These are phyloP conservation scores for Calycina herbarum DNA, from an alignment of 2,329 filamentous ascomycete genomes.

Conservation along the genomic window DNA sequence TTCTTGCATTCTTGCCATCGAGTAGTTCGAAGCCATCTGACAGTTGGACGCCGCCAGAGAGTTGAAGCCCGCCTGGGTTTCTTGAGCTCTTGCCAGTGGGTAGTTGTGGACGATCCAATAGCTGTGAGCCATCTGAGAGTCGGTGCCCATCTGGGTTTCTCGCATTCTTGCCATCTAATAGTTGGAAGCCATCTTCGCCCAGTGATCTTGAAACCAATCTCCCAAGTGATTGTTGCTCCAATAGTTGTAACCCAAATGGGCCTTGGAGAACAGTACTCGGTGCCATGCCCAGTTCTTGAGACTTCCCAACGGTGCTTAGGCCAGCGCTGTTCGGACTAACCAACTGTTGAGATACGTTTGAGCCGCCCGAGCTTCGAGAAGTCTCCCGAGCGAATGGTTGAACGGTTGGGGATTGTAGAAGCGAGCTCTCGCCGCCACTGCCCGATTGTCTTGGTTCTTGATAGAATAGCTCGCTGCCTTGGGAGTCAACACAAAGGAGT, in stretches of 20 bases:
- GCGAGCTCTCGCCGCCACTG: background rate
- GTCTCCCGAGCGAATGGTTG: background rate
- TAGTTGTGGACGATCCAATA: background rate
- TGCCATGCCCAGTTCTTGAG: background rate
- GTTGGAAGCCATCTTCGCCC: background rate
- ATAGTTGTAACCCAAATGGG: background rate
- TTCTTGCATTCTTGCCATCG: background rate
- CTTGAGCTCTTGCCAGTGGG: background rate
- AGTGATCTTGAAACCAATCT: background rate
- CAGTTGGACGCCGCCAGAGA: no score
- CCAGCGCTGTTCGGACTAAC: background rate
- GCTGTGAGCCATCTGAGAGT: background rate
- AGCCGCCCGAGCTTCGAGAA: background rate
- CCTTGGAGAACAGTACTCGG: background rate
- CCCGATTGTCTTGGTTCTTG: background rate
- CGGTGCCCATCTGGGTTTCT: background rate
- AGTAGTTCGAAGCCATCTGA: no score
- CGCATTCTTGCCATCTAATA: background rate
- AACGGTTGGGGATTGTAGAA: background rate
- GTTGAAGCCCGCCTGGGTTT: background rate
- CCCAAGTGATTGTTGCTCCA: background rate
- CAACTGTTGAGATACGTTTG: background rate
- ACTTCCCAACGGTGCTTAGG: background rate
- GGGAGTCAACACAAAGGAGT: background rate
- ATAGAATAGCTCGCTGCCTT: background rate